Conservation (phyloP, 1,284 basidiomycete genomes). For the Paramarasmius palmivorus region DNA sequence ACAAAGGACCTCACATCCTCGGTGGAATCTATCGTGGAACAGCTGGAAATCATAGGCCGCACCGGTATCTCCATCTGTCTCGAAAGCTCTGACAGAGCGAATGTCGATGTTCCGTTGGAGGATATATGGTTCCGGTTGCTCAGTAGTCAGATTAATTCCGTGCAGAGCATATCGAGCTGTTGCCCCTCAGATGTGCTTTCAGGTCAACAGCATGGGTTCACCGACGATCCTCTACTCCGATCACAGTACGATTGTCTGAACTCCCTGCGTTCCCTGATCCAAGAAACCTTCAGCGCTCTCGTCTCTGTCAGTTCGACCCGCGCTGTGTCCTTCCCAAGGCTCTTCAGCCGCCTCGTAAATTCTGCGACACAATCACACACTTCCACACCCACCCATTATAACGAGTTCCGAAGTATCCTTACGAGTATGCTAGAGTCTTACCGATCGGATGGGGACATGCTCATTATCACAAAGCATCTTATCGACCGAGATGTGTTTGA, state of each 20-base stretch:
- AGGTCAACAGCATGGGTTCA: slow-evolving; percentile 19
- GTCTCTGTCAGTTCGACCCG: slow-evolving; percentile 82
- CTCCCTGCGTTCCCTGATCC: slow-evolving; percentile 73
- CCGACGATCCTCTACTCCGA: slow-evolving; percentile 19
- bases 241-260: slow-evolving; percentile 41
- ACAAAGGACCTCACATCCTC: slow-evolving; percentile 15
- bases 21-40: slow-evolving; percentile 35
- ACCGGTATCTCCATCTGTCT: slow-evolving; percentile 70
- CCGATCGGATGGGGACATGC: slow-evolving; percentile 86
- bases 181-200: slow-evolving; percentile 29
- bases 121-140: slow-evolving; percentile 92
- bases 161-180: slow-evolving; percentile 67
- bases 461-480: slow-evolving; percentile 85
- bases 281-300: slow-evolving; percentile 83
- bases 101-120: slow-evolving; percentile 60
- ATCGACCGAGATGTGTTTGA: slow-evolving; percentile 84
- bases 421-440: slow-evolving; percentile 95
- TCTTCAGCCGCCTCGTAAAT: slow-evolving; percentile 90
- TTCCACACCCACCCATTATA: slow-evolving; percentile 72
- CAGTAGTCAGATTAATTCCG: slow-evolving; percentile 76
- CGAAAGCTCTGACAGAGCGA: slow-evolving; percentile 53
- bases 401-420: slow-evolving; percentile 89
- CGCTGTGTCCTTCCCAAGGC: slow-evolving; percentile 85
- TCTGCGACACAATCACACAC: slow-evolving; percentile 49
- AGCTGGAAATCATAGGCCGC: slow-evolving; percentile 55